Conservation (phyloP, 139 green algal species). For the Limnomonas spitsbergensis region DNA sequence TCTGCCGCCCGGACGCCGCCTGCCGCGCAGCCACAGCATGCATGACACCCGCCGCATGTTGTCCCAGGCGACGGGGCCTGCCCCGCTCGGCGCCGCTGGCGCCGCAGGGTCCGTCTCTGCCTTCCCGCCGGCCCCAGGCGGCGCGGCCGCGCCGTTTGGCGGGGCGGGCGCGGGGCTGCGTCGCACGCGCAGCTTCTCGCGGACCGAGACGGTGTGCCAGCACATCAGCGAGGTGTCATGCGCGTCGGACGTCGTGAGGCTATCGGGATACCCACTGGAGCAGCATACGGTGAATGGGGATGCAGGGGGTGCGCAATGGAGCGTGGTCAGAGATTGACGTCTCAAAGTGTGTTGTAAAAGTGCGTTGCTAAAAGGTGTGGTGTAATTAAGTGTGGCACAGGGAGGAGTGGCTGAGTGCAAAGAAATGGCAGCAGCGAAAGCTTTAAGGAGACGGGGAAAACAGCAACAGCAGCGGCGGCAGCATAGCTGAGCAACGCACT, state of each 20-base stretch:
- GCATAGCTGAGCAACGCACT: too few relatives aligned
- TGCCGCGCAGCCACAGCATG: neutral
- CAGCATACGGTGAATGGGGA: constrained; percentile 43
- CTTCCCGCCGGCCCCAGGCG: neutral
- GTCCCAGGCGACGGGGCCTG: neutral
- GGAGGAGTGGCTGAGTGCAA: too few relatives aligned
- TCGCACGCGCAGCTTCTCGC: neutral
- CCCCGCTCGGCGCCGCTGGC: neutral
- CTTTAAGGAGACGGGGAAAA: too few relatives aligned
- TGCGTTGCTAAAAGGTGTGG: too few relatives aligned
- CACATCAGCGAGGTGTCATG: constrained; percentile 12
- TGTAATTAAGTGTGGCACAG: too few relatives aligned
- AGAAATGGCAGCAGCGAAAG: too few relatives aligned
- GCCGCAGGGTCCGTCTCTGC: neutral
- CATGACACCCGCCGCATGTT: neutral
- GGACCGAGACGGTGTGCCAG: neutral
- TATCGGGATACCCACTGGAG: constrained; percentile 55
- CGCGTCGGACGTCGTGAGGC: constrained; percentile 32
- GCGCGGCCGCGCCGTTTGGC: neutral
- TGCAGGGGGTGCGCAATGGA: constrained; percentile 30
- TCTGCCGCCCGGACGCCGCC: too few relatives aligned
- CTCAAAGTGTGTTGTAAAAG: too few relatives aligned
- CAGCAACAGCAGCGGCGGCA: too few relatives aligned
- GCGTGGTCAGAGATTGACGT: neutral
- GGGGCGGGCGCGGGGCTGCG: too few relatives aligned